Evolutionary conservation across 331 rosid genomes (phyloP).

Genomic region (Cydonia oblonga): DNA sequence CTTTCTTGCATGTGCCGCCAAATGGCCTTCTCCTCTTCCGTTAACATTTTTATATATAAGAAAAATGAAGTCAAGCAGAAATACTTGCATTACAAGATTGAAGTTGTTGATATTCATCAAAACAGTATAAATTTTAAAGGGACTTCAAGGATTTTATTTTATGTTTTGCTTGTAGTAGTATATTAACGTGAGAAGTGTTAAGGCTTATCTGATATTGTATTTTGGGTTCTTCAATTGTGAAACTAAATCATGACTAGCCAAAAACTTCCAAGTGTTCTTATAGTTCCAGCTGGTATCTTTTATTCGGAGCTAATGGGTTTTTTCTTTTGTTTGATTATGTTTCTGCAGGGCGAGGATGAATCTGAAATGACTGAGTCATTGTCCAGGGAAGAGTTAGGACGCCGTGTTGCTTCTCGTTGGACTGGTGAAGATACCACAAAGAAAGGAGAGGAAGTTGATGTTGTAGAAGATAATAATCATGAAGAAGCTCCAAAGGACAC

Average conservation of each 20-base stretch:
- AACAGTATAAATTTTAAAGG: neutral
- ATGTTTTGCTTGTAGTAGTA: neutral
- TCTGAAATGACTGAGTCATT: constrained; percentile 60
- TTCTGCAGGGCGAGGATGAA: constrained; percentile 40
- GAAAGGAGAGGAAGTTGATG: constrained; percentile 34
- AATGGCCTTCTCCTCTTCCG: neutral
- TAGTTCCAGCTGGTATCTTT: neutral
- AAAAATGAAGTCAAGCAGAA: neutral
- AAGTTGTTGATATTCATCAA: neutral
- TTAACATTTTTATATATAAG: neutral
- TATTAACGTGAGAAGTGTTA: neutral
- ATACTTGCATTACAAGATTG: neutral
- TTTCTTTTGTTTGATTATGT: neutral
- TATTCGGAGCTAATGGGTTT: constrained; percentile 1
- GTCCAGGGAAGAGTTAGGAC: constrained; percentile 92
- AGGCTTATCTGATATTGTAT: neutral
- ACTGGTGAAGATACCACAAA: constrained; percentile 58
- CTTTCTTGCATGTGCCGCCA: neutral
- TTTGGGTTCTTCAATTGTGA: neutral
- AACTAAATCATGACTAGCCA: neutral
- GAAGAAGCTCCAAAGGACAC: constrained; percentile 6
- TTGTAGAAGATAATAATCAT: constrained; percentile 6
- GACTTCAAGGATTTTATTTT: neutral
- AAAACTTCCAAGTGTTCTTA: neutral
- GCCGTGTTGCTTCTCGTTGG: constrained; percentile 99